These are phyloP conservation scores for Pseudocercospora fuligena DNA, from an alignment of 2,329 filamentous ascomycete genomes.

Conservation along the genomic window DNA sequence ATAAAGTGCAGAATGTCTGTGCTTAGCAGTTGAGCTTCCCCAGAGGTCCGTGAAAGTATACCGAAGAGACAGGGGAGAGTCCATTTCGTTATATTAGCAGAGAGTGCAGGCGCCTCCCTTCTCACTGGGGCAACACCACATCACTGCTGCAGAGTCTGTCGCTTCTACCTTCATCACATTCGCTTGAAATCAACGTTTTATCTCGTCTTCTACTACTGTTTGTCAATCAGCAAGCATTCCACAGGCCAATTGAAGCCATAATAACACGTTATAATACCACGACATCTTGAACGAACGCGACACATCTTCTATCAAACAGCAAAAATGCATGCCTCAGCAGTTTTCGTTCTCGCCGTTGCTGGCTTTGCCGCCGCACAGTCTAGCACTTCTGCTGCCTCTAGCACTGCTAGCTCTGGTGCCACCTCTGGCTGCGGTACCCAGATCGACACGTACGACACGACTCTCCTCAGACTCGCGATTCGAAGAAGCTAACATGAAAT, in stretches of 20 bases:
- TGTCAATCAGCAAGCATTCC: not conserved
- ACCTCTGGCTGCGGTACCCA: slow-evolving; percentile 41
- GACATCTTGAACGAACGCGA: slow-evolving; percentile 3
- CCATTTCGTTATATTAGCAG: slow-evolving; percentile 12
- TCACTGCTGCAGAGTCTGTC: slow-evolving; percentile 1
- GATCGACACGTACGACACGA: slow-evolving; percentile 44
- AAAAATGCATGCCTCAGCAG: slow-evolving; percentile 28
- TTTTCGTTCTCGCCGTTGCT: slow-evolving; percentile 42
- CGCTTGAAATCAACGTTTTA: not conserved
- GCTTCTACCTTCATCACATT: slow-evolving; percentile 8
- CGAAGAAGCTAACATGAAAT: not conserved
- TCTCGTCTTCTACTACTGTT: not conserved
- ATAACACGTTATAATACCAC: slow-evolving; percentile 7
- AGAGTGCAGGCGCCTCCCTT: not conserved
- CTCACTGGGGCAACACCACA: not conserved
- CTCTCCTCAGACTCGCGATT: not conserved
- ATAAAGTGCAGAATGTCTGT: slow-evolving; percentile 1
- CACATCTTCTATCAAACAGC: not conserved
- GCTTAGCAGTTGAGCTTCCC: slow-evolving; percentile 9
- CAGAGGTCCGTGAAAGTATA: not conserved
- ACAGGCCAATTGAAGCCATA: not conserved
- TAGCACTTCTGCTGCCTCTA: slow-evolving; percentile 36
- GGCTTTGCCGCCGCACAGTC: slow-evolving; percentile 49
- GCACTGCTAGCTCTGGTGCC: slow-evolving; percentile 39
- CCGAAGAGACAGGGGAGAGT: slow-evolving; percentile 3